Conservation (phyloP, 1,284 basidiomycete species). For the Ustilago nuda region DNA sequence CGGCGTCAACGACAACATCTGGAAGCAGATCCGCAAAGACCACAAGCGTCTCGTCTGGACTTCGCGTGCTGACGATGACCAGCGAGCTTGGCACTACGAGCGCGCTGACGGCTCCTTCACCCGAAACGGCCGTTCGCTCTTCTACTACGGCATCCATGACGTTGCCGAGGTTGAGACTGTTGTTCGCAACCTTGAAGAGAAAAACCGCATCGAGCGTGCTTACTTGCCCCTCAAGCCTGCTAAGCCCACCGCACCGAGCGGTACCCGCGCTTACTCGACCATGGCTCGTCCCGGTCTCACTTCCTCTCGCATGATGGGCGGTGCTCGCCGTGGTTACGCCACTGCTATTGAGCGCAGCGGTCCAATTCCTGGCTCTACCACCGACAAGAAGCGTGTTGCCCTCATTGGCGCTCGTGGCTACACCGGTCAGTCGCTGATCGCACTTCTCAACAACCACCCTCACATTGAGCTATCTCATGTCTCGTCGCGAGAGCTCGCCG, state of each 20-base stretch:
- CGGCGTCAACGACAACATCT: slow-evolving; percentile 96
- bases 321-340: slow-evolving; percentile 67
- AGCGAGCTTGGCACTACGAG: slow-evolving; percentile 98
- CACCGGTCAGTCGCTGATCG: slow-evolving; percentile 91
- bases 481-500: slow-evolving; percentile 93
- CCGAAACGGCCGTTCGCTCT: slow-evolving; percentile 86
- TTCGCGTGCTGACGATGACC: slow-evolving; percentile 90
- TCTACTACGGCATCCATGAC: slow-evolving; percentile 97
- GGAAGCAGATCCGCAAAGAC: slow-evolving; percentile 93
- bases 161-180: slow-evolving; percentile 84
- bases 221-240: slow-evolving; percentile 91
- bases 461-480: slow-evolving; percentile 90
- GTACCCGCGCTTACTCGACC: slow-evolving; percentile 64
- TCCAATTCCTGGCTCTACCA: slow-evolving; percentile 72
- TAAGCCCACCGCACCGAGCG: slow-evolving; percentile 72
- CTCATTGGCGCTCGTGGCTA: slow-evolving; percentile 95
- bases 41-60: slow-evolving; percentile 97
- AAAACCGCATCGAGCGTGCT: slow-evolving; percentile 84
- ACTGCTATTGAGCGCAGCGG: slow-evolving; percentile 71
- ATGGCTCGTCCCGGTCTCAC: slow-evolving; percentile 67
- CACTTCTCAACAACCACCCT: slow-evolving; percentile 85
- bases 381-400: slow-evolving; percentile 85
- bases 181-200: slow-evolving; percentile 84
- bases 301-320: slow-evolving; percentile 71
- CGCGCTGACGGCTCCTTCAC: slow-evolving; percentile 97